Conservation (phyloP, 371 early-diverging fungal species). For the Batrachochytrium dendrobatidis region DNA sequence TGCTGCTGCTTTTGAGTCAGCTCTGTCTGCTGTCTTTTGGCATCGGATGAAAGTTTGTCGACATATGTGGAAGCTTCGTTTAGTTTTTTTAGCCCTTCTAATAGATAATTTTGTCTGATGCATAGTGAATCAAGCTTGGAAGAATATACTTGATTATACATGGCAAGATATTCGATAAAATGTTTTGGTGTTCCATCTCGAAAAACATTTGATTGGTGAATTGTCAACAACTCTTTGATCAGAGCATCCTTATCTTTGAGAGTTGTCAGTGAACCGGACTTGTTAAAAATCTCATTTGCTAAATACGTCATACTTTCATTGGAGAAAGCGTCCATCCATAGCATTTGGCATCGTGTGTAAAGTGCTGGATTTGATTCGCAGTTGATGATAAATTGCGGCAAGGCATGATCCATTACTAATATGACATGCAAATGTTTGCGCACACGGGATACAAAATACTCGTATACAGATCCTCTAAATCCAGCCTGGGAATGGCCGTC, state of each 20-base stretch:
- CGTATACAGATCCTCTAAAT: conserved; percentile 38
- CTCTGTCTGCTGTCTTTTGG: conserved; percentile 30
- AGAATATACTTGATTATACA: conserved; percentile 32
- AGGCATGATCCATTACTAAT: conserved; percentile 33
- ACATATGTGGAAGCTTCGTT: conserved; percentile 41
- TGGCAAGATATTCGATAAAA: conserved; percentile 24
- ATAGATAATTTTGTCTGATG: conserved; percentile 35
- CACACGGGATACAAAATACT: conserved; percentile 37
- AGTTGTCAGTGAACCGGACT: conserved; percentile 9
- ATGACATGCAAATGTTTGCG: conserved; percentile 37
- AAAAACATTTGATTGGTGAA: conserved; percentile 20
- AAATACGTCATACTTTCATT: conserved; percentile 26
- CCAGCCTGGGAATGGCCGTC: conserved; percentile 38
- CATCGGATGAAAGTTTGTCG: conserved; percentile 39
- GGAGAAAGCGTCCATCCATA: conserved; percentile 36
- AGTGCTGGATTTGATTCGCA: conserved; percentile 48
- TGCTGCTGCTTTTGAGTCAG: conserved; percentile 41
- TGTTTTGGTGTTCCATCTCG: conserved; percentile 27
- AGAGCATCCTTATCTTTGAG: conserved; percentile 20
- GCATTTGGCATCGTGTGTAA: conserved; percentile 34
- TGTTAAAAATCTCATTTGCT: conserved; percentile 15
- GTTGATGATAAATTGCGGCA: conserved; percentile 19
- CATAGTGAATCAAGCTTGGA: conserved; percentile 19
- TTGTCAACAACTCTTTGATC: conserved; percentile 22
- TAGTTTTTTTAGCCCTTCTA: conserved; percentile 39